phyloP scores from a whole-genome alignment of 1,284 basidiomycete species.

The Puccinia coronata region DNA sequence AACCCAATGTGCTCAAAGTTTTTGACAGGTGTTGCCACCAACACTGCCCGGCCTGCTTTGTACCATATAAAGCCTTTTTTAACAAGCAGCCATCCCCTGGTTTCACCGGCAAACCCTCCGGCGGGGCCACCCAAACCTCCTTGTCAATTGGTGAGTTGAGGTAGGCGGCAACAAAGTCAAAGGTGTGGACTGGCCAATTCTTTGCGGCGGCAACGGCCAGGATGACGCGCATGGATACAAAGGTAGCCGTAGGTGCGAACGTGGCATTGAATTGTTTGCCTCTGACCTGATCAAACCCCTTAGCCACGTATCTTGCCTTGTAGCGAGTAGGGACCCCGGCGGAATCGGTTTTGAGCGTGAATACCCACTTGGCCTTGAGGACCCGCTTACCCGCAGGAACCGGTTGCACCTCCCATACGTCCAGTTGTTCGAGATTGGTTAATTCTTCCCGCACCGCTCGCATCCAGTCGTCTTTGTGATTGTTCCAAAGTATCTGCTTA shows the following conservation, averaged over 20 bases:
- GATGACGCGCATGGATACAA: not conserved
- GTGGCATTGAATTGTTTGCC: not conserved
- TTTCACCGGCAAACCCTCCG: not conserved
- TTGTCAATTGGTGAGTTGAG: not conserved
- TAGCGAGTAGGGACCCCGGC: not conserved
- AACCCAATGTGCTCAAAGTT: not conserved
- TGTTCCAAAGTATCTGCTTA: not conserved
- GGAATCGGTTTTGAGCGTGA: not conserved
- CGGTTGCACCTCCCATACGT: not conserved
- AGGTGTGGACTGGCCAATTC: not conserved
- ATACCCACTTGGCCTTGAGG: not conserved
- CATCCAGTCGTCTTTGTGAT: not conserved
- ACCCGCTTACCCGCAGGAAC: not conserved
- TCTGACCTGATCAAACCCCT: not conserved
- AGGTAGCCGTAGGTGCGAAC: constrained; percentile 9
- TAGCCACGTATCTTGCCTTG: constrained; percentile 10
- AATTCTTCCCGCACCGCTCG: not conserved
- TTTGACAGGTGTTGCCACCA: not conserved
- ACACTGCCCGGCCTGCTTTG: too few species aligned
- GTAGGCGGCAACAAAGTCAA: constrained; percentile 12
- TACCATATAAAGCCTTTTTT: not conserved
- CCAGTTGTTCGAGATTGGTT: not conserved
- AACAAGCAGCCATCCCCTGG: not conserved
- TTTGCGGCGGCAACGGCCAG: not conserved
- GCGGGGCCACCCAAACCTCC: not conserved